phyloP scores from a whole-genome alignment of 2,329 filamentous ascomycete species.

The Ilyonectria robusta region DNA sequence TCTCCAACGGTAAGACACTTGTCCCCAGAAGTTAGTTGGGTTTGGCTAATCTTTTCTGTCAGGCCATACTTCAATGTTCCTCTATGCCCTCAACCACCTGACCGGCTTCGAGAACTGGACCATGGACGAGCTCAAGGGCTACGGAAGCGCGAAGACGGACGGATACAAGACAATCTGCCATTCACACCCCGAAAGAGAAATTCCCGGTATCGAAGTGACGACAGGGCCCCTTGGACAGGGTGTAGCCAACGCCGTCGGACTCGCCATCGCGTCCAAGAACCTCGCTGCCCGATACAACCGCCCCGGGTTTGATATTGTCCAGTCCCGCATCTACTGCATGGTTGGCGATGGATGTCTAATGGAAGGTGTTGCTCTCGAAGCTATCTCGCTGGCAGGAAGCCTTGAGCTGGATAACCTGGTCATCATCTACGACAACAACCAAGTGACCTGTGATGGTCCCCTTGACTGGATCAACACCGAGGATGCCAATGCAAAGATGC shows the following conservation, averaged over 20 bases:
- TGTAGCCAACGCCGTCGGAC: constrained; percentile 68
- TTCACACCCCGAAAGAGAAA: constrained; percentile 69
- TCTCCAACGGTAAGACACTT: constrained; percentile 64
- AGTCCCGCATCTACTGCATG: constrained; percentile 68
- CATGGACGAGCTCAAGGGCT: constrained; percentile 66
- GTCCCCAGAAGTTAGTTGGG: not conserved
- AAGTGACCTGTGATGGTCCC: constrained; percentile 69
- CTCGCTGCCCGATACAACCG: constrained; percentile 65
- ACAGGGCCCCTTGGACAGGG: constrained; percentile 71
- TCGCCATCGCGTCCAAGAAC: constrained; percentile 69
- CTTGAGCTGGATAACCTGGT: constrained; percentile 66
- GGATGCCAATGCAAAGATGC: constrained; percentile 69
- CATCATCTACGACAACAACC: constrained; percentile 71
- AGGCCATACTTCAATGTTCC: constrained; percentile 65
- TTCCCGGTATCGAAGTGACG: constrained; percentile 69
- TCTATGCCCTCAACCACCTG: constrained; percentile 65
- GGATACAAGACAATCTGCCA: constrained; percentile 54
- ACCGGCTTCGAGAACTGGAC: constrained; percentile 66
- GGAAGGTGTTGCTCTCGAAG: constrained; percentile 69
- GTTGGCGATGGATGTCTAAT: constrained; percentile 69
- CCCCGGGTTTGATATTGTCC: constrained; percentile 62
- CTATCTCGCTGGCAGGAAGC: constrained; percentile 67
- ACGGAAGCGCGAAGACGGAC: constrained; percentile 56
- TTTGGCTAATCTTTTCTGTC: not conserved
- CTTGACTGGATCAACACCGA: constrained; percentile 67